Evolutionary conservation across 345 rosid species (phyloP).

Genomic region (Salix brachista): DNA sequence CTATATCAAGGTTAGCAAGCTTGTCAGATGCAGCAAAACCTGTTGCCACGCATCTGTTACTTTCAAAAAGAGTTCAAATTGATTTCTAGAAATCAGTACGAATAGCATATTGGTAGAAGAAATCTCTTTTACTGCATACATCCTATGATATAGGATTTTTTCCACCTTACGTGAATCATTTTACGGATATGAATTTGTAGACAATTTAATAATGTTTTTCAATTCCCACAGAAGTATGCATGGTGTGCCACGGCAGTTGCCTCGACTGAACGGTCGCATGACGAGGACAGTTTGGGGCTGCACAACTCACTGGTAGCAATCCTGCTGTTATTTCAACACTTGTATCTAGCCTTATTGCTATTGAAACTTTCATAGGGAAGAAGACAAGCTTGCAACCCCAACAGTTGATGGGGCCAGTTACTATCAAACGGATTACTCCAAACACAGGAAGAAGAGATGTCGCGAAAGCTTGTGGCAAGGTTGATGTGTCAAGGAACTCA

Average conservation of each 20-base stretch:
- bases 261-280: too few species aligned
- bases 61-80: neutral
- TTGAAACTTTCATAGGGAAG: constrained; percentile 82
- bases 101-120: too few species aligned
- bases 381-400: constrained; percentile 64
- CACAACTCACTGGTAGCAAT: constrained; percentile 86
- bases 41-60: neutral
- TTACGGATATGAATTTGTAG: neutral
- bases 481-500: constrained; percentile 68
- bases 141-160: neutral
- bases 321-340: constrained; percentile 68
- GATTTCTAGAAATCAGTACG: neutral
- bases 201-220: neutral
- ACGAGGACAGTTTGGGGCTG: too few species aligned
- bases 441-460: constrained; percentile 57
- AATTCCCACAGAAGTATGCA: constrained; percentile 52
- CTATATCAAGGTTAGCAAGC: neutral
- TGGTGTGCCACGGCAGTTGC: constrained; percentile 66
- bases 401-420: constrained; percentile 60
- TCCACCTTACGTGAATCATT: neutral
- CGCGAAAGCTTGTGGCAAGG: constrained; percentile 19
- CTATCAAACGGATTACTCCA: constrained; percentile 63
- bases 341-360: constrained; percentile 67
- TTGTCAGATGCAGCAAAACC: neutral
- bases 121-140: neutral